Conservation (phyloP, 2,329 filamentous ascomycete species). For the Diplodia scrobiculata region DNA sequence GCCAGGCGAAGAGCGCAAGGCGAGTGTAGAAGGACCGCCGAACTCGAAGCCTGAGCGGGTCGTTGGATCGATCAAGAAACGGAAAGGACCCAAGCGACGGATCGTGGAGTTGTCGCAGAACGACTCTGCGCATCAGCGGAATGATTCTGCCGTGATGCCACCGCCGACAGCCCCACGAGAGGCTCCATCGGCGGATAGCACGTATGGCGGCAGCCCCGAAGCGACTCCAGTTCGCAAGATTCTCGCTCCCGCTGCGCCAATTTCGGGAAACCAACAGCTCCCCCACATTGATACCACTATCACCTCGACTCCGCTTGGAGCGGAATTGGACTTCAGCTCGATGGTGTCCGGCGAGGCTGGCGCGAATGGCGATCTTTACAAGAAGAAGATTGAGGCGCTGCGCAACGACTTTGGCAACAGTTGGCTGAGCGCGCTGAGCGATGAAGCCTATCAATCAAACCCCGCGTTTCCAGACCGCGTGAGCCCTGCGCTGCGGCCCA, state of each 20-base stretch:
- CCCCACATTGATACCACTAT: slow-evolving; percentile 34
- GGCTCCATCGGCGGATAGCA: slow-evolving; percentile 28
- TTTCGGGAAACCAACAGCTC: slow-evolving; percentile 12
- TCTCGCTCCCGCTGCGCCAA: slow-evolving; percentile 12
- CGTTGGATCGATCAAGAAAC: slow-evolving; percentile 26
- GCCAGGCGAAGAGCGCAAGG: slow-evolving; percentile 13
- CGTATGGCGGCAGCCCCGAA: slow-evolving; percentile 36
- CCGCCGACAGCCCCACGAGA: slow-evolving; percentile 9
- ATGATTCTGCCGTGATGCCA: slow-evolving; percentile 27
- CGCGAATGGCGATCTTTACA: slow-evolving; percentile 74
- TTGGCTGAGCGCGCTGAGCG: slow-evolving; percentile 83
- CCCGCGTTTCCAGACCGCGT: slow-evolving; percentile 21
- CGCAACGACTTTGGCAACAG: slow-evolving; percentile 82
- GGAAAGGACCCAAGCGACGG: slow-evolving; percentile 59
- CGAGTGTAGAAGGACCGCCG: background rate
- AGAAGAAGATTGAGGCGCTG: slow-evolving; percentile 82
- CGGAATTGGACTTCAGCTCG: slow-evolving; percentile 25
- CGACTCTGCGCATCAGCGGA: slow-evolving; percentile 32
- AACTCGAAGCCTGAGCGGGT: slow-evolving; percentile 16
- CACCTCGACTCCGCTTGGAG: slow-evolving; percentile 34
- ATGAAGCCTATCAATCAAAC: slow-evolving; percentile 58
- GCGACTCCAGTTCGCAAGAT: slow-evolving; percentile 34
- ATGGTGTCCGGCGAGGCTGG: slow-evolving; percentile 58
- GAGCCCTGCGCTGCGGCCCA: slow-evolving; percentile 40
- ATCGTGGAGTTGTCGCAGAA: slow-evolving; percentile 61